Base-by-base conservation (phyloP, 352 stramenopile genomes). In the Stramenopiles sp. region DNA sequence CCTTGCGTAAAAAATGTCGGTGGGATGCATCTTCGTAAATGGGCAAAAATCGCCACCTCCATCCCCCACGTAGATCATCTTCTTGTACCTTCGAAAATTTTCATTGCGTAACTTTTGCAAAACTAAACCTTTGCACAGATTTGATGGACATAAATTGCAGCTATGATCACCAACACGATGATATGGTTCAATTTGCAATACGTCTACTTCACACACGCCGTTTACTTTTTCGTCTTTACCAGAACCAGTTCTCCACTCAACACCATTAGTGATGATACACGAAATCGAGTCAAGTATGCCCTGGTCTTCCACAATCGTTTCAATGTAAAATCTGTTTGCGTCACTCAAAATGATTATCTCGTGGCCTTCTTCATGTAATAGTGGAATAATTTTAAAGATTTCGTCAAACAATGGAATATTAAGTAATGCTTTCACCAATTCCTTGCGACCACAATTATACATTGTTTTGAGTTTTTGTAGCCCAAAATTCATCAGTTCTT, bases 11-110 rank as follows among this genome's bases (percentile, higher is more conserved):
- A 71, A 71, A 71, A 22, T 25, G 55, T 71, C 55, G 55, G 55
- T 25, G 55, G 22, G 22, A 22, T 22, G 22, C 27, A 71, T 22
- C 22, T 27, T 22, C 55, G 27, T 22, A 27, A 25, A 71, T 71
- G 85, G 84, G 83, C 85, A 88, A 82, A 85, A 88, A 82, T 88
- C 85, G 14, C 85, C 85, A 27, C 80, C 75, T 27, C 85, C 85
- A 32, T 88, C 85, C 27, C 85, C 85, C 14, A 88, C 82, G 71
- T 88, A 88, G 30, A 88, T 83, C 8, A 88, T 75, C 31, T 44
- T 81, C 32, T 82, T 44, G 67, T 27, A 30, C 80, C 33, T n/a
- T n/a, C n/a, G n/a, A n/a, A n/a, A n/a, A 27, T 27, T 22, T 27
- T 71, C 55, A 27, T 71, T 71, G 7, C 71, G 27, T 29, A 33